Evolutionary conservation across 2,329 filamentous ascomycete species (phyloP).

Genomic region (Helicocarpus griseus): DNA sequence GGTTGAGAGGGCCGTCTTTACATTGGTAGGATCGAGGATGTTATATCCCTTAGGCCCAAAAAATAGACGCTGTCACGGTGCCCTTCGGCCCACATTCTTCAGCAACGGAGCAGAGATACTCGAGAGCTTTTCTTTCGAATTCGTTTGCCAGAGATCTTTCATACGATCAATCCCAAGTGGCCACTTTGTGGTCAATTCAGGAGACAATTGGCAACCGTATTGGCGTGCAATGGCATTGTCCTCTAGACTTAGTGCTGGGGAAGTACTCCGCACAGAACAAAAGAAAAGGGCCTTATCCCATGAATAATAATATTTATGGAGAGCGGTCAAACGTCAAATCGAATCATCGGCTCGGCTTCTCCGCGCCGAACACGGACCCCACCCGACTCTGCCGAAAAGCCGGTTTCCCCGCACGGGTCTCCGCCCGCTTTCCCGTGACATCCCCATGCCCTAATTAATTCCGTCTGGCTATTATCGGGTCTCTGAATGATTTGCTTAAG

Average conservation of each 20-base stretch:
- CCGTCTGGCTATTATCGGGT: neutral
- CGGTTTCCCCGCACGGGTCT: neutral
- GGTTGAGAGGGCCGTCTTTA: slow-evolving; percentile 10
- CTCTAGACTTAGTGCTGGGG: no score
- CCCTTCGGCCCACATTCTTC: no score
- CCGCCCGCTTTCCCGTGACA: neutral
- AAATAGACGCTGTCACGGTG: slow-evolving; percentile 15
- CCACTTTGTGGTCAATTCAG: no score
- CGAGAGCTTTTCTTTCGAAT: no score
- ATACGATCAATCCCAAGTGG: no score
- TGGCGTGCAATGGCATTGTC: no score
- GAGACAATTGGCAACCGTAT: no score
- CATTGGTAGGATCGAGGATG: slow-evolving; percentile 10
- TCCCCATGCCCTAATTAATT: neutral
- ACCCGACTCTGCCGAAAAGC: neutral
- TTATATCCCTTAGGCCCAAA: slow-evolving; percentile 11
- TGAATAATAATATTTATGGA: neutral
- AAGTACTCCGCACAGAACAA: no score
- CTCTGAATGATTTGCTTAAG: neutral
- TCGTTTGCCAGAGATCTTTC: no score
- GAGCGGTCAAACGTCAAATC: neutral
- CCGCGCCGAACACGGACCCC: neutral
- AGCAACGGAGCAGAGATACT: no score
- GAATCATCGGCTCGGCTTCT: slow-evolving; percentile 1
- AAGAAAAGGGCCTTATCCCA: no score